Base-by-base conservation (phyloP, 2,329 filamentous ascomycete genomes). In the Trichoderma harzianum region DNA sequence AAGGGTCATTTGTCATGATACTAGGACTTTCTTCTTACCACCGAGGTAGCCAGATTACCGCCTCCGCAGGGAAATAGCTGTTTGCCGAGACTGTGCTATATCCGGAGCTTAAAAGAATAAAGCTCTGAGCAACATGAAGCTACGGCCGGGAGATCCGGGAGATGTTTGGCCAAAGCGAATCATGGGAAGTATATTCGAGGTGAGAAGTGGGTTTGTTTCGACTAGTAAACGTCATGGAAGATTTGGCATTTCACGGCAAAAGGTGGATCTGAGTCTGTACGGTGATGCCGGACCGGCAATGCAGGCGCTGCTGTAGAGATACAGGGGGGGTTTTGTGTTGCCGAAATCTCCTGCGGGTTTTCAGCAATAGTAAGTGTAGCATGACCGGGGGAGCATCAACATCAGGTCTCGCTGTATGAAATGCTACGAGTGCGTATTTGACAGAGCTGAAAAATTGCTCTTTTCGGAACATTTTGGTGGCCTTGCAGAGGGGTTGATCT, bases 251-350 rank as follows among this genome's bases (percentile, higher is more conserved):
- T 51, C 34, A 60, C 12, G 65, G 53, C 18, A 32, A 32, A 60
- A 34, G 32, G 65, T 60, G 65, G 65, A 60, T 69, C 57, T 12
- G 30, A 60, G n/a, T 16, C 36, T 47, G 18, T 39, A 47, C 65
- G 65, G 53, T 60, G 65, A 60, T 68, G 53, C 64, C 64, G 53
- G 65, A 43, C 65, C 34, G 68, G 68, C 28, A 70, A 55, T 64
- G 68, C 68, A 70, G 58, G 43, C 65, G 30, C 39, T 32, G 55
- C 18, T 16, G 58, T 47, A 51, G 30, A 51, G 24, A 10, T 14
- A 47, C 58, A 32, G 58, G 58, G 68, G 60, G 58, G 18, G 30
- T 26, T 36, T 21, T 39, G 53, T n/a, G 36, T 28, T 43, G 18
- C 65, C 65, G 65, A 47, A 58, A 68, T 68, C 55, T 69, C 36